Base-by-base conservation (phyloP, 2,329 filamentous ascomycete genomes). In the Clonostachys sp. region DNA sequence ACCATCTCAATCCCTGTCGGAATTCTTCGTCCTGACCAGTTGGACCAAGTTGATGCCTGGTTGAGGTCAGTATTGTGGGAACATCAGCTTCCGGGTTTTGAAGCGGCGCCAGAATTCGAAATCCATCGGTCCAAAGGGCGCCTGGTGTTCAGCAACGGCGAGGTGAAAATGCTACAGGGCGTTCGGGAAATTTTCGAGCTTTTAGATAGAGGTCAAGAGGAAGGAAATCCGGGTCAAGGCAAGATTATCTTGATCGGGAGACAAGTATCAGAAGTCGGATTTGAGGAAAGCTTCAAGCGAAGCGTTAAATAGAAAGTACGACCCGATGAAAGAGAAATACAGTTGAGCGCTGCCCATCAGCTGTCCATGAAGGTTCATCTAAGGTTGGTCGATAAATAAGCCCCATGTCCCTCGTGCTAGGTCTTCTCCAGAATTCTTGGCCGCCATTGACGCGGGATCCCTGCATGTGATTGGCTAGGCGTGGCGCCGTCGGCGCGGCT, bases 141-240 rank as follows among this genome's bases (percentile, higher is more conserved):
- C 4, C 65, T 97, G 7, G 72, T 80, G 0, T 72, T 92, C 16
- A 60, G 70, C 0, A 74, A 84, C 47, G 89, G 89, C 2, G 71
- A 73, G 1, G 71, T 83, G 41, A 88, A 89, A 61, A 81, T 97
- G 53, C 75, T 97, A 8, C 94, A 99, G 64, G 94, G 91, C 3
- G 94, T 99, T 1, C 75, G 92, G 46, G 92, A 96, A 57, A 80
- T 97, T 14, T 99, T 97, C 64, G 94, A 99, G 59, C 87, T 97
- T 20, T 80, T 89, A 20, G 90, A 96, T 54, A 71, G 69, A 8
- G 67, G 70, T 5, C 55, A 63, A 10, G 63, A 61, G 10, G 55
- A 58, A 10, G 60, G 61, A 3, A 57, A 51, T 41, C 48, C 48
- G 12, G 50, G 60, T 12, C 54, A 63, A 36, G 78, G 83, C 18